These are phyloP conservation scores for Tylopilus sp. DNA, from an alignment of 1,284 basidiomycete species.

Conservation along the genomic window DNA sequence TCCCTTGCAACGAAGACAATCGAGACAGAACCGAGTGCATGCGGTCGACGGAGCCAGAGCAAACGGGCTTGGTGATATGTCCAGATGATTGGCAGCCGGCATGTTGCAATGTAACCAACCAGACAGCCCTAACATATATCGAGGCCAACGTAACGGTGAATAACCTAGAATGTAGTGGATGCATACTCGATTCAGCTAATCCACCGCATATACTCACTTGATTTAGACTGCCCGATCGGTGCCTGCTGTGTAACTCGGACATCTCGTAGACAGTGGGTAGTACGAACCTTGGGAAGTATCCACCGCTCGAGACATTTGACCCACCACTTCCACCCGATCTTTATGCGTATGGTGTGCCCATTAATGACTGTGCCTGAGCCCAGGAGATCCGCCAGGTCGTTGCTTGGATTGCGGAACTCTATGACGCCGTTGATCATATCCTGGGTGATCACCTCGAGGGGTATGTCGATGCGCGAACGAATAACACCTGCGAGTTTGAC, in stretches of 20 bases:
- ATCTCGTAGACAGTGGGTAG: background rate
- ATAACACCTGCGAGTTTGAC: constrained; percentile 24
- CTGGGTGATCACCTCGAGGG: constrained; percentile 26
- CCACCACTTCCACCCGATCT: constrained; percentile 32
- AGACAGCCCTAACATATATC: background rate
- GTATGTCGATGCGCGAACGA: constrained; percentile 19
- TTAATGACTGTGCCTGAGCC: constrained; percentile 11
- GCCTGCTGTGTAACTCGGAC: constrained; percentile 2
- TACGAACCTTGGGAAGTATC: constrained; percentile 26
- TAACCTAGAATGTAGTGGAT: background rate
- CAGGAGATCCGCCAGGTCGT: constrained; percentile 31
- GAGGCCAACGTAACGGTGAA: background rate
- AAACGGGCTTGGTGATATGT: constrained; percentile 1
- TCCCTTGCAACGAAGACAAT: constrained; percentile 12
- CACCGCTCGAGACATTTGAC: constrained; percentile 24
- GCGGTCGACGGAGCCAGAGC: constrained; percentile 5
- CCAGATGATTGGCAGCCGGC: background rate
- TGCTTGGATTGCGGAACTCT: constrained; percentile 33
- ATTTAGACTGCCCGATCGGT: constrained; percentile 11
- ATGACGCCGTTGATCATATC: constrained; percentile 28
- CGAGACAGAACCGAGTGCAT: constrained; percentile 21
- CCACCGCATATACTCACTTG: constrained; percentile 23
- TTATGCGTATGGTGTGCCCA: constrained; percentile 23
- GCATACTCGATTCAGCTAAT: background rate
- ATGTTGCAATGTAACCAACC: constrained; percentile 2